Conservation (phyloP, 192 early-diverging fungal genomes). For the Linnemannia zychae region DNA sequence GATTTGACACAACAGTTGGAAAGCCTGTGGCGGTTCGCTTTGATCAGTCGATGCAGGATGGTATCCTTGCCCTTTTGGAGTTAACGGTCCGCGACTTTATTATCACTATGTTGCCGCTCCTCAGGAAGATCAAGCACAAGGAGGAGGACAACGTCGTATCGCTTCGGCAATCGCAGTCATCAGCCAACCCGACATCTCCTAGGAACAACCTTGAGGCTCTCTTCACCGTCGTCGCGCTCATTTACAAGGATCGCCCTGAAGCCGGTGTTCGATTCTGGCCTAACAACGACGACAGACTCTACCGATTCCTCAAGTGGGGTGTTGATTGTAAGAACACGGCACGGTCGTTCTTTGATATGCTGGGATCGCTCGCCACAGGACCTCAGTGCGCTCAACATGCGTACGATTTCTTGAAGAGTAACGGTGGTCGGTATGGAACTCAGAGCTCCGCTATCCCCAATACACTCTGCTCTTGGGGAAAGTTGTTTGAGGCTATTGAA, state of each 20-base stretch:
- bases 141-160: conserved; percentile 70
- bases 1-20: conserved; percentile 52
- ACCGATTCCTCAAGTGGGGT: conserved; percentile 76
- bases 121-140: conserved; percentile 73
- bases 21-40: conserved; percentile 40
- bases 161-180: conserved; percentile 36
- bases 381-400: conserved; percentile 63
- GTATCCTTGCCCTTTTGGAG: conserved; percentile 68
- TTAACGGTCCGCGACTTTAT: conserved; percentile 66
- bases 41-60: conserved; percentile 51
- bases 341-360: conserved; percentile 83
- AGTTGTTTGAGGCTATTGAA: conserved; percentile 81
- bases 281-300: conserved; percentile 65
- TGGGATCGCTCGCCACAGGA: conserved; percentile 88
- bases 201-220: conserved; percentile 75
- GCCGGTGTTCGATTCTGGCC: conserved; percentile 80
- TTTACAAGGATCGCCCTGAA: conserved; percentile 85
- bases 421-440: conserved; percentile 50
- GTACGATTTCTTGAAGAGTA: conserved; percentile 59
- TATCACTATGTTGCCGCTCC: conserved; percentile 66
- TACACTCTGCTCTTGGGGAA: conserved; percentile 82
- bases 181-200: conserved; percentile 11
- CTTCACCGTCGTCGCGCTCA: conserved; percentile 76
- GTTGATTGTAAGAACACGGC: conserved; percentile 71
- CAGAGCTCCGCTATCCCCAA: conserved; percentile 48